Conservation (phyloP, 2,329 filamentous ascomycete genomes). For the Aspergillus clavatus region DNA sequence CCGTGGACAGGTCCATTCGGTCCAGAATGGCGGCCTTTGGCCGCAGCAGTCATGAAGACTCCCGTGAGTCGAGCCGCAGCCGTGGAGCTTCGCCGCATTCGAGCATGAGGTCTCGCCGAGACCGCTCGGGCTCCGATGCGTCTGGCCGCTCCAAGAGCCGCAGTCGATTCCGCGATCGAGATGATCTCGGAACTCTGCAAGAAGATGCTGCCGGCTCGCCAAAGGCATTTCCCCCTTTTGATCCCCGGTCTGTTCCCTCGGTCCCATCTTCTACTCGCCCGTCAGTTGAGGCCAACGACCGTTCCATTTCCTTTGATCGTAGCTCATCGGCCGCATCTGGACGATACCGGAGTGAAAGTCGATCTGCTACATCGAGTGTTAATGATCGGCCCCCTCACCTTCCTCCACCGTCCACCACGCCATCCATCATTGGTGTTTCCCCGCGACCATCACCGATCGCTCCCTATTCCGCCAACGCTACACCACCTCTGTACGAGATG, state of each 20-base stretch:
- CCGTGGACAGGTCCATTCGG: slow-evolving; percentile 24
- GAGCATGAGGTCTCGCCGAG: slow-evolving; percentile 39
- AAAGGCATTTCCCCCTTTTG: slow-evolving; percentile 23
- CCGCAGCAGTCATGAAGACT: slow-evolving; percentile 32
- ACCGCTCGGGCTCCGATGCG: slow-evolving; percentile 53
- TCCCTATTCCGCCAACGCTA: slow-evolving; percentile 50
- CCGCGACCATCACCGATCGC: slow-evolving; percentile 44
- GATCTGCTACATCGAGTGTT: slow-evolving; percentile 31
- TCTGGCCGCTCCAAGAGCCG: slow-evolving; percentile 53
- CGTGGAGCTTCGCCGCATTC: slow-evolving; percentile 36
- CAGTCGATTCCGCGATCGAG: slow-evolving; percentile 48
- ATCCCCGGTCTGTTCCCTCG: slow-evolving; percentile 22
- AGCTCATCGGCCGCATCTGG: slow-evolving; percentile 38
- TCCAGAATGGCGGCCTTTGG: slow-evolving; percentile 26
- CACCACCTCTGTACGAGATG: slow-evolving; percentile 48
- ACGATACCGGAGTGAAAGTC: slow-evolving; percentile 37
- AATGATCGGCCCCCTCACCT: slow-evolving; percentile 31
- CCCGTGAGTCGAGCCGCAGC: slow-evolving; percentile 32
- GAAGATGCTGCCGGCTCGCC: slow-evolving; percentile 39
- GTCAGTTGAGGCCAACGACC: slow-evolving; percentile 32
- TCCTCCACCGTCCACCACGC: slow-evolving; percentile 20
- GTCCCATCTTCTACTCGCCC: slow-evolving; percentile 34
- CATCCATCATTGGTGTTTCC: slow-evolving; percentile 36
- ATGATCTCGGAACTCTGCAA: slow-evolving; percentile 50
- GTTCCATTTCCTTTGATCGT: slow-evolving; percentile 27